Base-by-base conservation (phyloP, 179 eudicot genomes). In the Pouteria campechiana region DNA sequence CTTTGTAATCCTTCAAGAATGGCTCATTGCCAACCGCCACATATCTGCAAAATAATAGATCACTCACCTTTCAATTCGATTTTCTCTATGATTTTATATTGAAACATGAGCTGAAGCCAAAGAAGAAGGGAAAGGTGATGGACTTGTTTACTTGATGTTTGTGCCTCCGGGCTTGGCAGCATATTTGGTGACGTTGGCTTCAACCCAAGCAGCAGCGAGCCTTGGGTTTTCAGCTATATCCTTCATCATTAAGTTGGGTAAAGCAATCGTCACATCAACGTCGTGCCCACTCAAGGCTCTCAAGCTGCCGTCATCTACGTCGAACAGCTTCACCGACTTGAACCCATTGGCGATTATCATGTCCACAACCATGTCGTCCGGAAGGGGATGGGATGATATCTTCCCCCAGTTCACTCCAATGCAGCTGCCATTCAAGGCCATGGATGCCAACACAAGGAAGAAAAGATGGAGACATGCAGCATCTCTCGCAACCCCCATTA, bases 401-500 rank as follows among this genome's bases (percentile, higher is more conserved):
- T 94, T 90, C 5, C 98, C 98, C 96, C 98, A 90, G 59, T 90
- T 90, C 59, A 90, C 93, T 16, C 98, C 98, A 22, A 86, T 54
- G 12, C 86, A 50, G 0, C 36, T 53, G n/a, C 57, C 69, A 6
- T 9, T 38, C 7, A 52, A 48, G 11, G 43, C 40, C 17, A 41
- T 32, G 42, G 28, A 20, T 36, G 7, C 4, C 13, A 61, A 7
- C 28, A 23, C 31, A 35, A 23, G n/a, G n/a, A n/a, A n/a, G n/a
- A n/a, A n/a, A n/a, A n/a, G n/a, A n/a, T n/a, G n/a, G n/a, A n/a
- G n/a, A n/a, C n/a, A n/a, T n/a, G n/a, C n/a, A n/a, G n/a, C n/a
- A n/a, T n/a, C n/a, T n/a, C n/a, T n/a, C n/a, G n/a, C n/a, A n/a
- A n/a, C n/a, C n/a, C n/a, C n/a, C n/a, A n/a, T n/a, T n/a, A n/a